phyloP scores from a whole-genome alignment of 495 filamentous ascomycete species.

The Xylaria telfairii region DNA sequence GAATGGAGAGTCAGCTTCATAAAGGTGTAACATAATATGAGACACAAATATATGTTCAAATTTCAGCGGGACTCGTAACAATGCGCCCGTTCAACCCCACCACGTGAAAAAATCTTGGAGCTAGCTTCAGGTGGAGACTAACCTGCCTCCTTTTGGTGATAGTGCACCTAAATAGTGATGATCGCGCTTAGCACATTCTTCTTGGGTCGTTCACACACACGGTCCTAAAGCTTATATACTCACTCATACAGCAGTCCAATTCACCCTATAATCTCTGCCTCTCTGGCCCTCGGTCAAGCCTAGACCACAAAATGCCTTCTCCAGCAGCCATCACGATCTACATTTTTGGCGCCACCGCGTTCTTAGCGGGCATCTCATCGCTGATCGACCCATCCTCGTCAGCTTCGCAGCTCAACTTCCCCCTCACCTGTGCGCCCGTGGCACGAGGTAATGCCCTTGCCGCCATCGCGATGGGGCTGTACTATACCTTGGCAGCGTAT shows the following conservation, averaged over 20 bases:
- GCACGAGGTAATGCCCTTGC: slow-evolving; percentile 25
- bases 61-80: too few relatives aligned
- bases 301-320: slow-evolving; percentile 17
- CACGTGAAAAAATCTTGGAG: too few relatives aligned
- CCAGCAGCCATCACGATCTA: slow-evolving; percentile 27
- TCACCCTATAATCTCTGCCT: neutral
- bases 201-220: neutral
- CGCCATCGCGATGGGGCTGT: slow-evolving; percentile 31
- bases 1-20: too few relatives aligned
- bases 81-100: too few relatives aligned
- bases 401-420: slow-evolving; percentile 15
- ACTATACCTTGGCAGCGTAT: slow-evolving; percentile 30
- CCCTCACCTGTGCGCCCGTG: slow-evolving; percentile 5
- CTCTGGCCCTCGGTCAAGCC: neutral
- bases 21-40: too few relatives aligned
- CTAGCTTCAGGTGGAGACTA: neutral
- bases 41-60: too few relatives aligned
- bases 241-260: neutral
- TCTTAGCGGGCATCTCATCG: slow-evolving; percentile 23
- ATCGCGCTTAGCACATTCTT: neutral
- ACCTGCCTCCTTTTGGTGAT: neutral
- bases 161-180: neutral
- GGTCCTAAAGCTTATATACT: neutral
- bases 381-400: slow-evolving; percentile 17
- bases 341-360: slow-evolving; percentile 23